phyloP scores from a whole-genome alignment of 305 asterid species.

The Caryopteris hybrid region DNA sequence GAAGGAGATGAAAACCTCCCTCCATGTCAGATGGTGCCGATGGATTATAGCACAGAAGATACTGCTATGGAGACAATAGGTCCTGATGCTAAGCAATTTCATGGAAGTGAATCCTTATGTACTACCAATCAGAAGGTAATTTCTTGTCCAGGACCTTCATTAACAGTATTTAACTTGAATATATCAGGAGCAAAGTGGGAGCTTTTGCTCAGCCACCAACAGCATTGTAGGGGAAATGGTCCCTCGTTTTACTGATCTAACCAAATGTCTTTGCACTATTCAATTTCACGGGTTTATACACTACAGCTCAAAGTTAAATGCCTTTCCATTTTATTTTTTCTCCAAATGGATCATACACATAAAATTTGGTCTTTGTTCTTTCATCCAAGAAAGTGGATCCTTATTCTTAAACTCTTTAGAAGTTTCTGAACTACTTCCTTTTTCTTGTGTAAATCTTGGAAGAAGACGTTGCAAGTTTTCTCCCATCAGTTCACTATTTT shows the following conservation, averaged over 20 bases:
- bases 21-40: constrained; percentile 2
- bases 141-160: constrained; percentile 7
- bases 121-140: constrained; percentile 33
- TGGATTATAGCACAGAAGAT: constrained; percentile 23
- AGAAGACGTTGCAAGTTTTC: constrained; percentile 19
- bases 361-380: not conserved
- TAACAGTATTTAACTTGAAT: constrained; percentile 14
- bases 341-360: not conserved
- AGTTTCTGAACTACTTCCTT: constrained; percentile 5
- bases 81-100: constrained; percentile 25
- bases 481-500: constrained; percentile 10
- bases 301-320: not conserved
- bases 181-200: constrained; percentile 29
- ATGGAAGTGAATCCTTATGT: constrained; percentile 21
- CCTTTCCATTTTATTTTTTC: not conserved
- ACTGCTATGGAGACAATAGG: constrained; percentile 29
- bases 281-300: constrained; percentile 17
- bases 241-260: constrained; percentile 6
- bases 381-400: constrained; percentile 9
- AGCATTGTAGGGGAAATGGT: constrained; percentile 56
- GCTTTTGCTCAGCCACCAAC: constrained; percentile 40
- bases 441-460: constrained; percentile 11
- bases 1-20: constrained; percentile 23
- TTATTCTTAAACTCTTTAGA: not conserved
- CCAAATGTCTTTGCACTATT: constrained; percentile 11